Evolutionary conservation across 371 early-diverging fungal genomes (phyloP).

Genomic region (Conidiobolus incongruus): DNA sequence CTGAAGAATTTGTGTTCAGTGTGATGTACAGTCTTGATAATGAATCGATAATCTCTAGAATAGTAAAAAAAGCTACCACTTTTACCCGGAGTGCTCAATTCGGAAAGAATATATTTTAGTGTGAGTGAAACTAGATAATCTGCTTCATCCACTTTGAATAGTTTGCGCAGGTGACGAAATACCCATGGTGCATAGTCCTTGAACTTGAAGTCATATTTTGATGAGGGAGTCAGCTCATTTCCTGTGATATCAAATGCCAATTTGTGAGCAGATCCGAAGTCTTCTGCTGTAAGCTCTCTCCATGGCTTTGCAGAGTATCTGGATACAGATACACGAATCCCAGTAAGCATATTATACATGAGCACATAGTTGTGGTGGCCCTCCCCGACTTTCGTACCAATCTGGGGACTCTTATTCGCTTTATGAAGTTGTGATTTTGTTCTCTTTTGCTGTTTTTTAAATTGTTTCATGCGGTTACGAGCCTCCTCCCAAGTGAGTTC

Average conservation of each 20-base stretch:
- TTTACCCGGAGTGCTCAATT: slow-evolving; percentile 84
- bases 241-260: no score
- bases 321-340: slow-evolving; percentile 62
- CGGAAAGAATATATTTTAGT: slow-evolving; percentile 86
- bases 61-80: slow-evolving; percentile 92
- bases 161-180: slow-evolving; percentile 70
- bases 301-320: slow-evolving; percentile 66
- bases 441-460: no score
- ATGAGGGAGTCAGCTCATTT: no score
- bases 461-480: no score
- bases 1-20: slow-evolving; percentile 84
- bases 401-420: no score
- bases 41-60: slow-evolving; percentile 89
- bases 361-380: slow-evolving; percentile 50
- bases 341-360: slow-evolving; percentile 97
- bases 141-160: slow-evolving; percentile 68
- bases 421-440: no score
- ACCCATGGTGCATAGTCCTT: no score
- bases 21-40: slow-evolving; percentile 92
- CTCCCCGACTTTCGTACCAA: slow-evolving; percentile 37
- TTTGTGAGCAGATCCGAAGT: slow-evolving; percentile 70
- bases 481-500: no score
- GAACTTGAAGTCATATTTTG: no score
- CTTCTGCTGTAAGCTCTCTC: slow-evolving; percentile 41
- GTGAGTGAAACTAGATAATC: slow-evolving; percentile 91